A percentile compares a stretch with the other conserved stretches of the same genome.
phyloP scores from a whole-genome alignment of 768 basidiomycete genomes.

The Tulasnella sp. region DNA sequence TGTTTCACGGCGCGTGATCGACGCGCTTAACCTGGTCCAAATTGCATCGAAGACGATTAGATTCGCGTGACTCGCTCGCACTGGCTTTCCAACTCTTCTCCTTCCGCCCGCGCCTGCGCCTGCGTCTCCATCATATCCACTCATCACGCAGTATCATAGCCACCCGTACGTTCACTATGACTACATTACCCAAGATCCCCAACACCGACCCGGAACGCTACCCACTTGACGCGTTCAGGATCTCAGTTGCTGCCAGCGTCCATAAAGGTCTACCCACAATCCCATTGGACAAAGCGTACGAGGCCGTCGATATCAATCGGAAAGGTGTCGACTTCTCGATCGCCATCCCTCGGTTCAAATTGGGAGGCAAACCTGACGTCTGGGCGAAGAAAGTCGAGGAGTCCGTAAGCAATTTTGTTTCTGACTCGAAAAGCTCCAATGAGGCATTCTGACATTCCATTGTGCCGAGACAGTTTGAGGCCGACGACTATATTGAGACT shows the following conservation, averaged over 20 bases:
- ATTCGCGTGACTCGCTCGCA: too few relatives aligned
- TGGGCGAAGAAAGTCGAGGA: slow-evolving; percentile 63
- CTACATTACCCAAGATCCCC: slow-evolving; percentile 21
- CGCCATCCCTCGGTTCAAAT: slow-evolving; percentile 81
- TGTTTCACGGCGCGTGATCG: too few relatives aligned
- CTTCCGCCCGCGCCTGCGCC: too few relatives aligned
- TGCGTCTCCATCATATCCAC: too few relatives aligned
- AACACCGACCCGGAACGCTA: slow-evolving; percentile 52
- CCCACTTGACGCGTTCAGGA: slow-evolving; percentile 67
- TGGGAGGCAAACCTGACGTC: slow-evolving; percentile 74
- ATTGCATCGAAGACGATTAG: too few relatives aligned
- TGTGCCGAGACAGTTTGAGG: slow-evolving; percentile 52
- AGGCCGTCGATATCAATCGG: slow-evolving; percentile 81
- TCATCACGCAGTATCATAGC: too few relatives aligned
- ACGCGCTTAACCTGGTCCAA: too few relatives aligned
- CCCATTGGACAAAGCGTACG: slow-evolving; percentile 65
- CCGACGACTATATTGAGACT: slow-evolving; percentile 67
- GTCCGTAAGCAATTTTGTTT: slow-evolving; percentile 41
- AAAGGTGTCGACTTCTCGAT: slow-evolving; percentile 91
- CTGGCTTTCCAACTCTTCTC: too few relatives aligned
- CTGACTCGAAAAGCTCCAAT: not conserved
- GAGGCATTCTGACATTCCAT: not conserved
- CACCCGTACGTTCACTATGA: not conserved
- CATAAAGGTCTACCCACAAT: slow-evolving; percentile 55
- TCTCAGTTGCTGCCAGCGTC: slow-evolving; percentile 64